Percentiles rank a stretch among this genome's conserved stretches.
Evolutionary conservation across 2,329 filamentous ascomycete species (phyloP).

Genomic region (Calonectria crousiana): DNA sequence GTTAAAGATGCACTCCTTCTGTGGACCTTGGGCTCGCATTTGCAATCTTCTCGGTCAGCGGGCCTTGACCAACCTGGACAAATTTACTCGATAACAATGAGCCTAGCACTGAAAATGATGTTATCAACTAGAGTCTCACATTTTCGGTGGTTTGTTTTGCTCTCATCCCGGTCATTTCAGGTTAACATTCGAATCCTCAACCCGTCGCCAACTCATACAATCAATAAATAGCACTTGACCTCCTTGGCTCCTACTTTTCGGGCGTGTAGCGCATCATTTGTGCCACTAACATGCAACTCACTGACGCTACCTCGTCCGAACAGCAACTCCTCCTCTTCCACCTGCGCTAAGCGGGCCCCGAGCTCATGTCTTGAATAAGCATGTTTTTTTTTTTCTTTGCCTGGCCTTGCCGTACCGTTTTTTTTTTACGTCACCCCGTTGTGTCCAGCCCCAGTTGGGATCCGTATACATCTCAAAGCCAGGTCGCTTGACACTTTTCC

Average conservation of each 20-base stretch:
- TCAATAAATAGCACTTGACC: background rate
- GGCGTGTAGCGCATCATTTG: background rate
- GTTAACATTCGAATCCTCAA: background rate
- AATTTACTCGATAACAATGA: background rate
- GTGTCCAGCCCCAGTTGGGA: slow-evolving; percentile 8
- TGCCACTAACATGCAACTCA: background rate
- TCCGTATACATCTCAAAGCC: slow-evolving; percentile 29
- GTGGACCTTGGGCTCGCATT: background rate
- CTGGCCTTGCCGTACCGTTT: background rate
- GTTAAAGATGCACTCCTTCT: background rate
- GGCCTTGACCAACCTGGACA: background rate
- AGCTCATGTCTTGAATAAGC: background rate
- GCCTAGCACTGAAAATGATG: background rate
- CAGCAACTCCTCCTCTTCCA: background rate
- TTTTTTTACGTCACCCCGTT: slow-evolving; percentile 35
- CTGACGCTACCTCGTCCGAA: background rate
- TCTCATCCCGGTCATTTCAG: background rate
- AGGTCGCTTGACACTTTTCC: slow-evolving; percentile 7
- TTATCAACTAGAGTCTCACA: background rate
- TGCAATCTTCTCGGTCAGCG: background rate
- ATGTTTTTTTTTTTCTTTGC: background rate
- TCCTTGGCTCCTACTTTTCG: background rate
- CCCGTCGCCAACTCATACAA: background rate
- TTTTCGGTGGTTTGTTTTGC: background rate
- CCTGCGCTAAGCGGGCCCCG: background rate